Base-by-base conservation (phyloP, 2,329 filamentous ascomycete species). In the Corynespora cassiicola region DNA sequence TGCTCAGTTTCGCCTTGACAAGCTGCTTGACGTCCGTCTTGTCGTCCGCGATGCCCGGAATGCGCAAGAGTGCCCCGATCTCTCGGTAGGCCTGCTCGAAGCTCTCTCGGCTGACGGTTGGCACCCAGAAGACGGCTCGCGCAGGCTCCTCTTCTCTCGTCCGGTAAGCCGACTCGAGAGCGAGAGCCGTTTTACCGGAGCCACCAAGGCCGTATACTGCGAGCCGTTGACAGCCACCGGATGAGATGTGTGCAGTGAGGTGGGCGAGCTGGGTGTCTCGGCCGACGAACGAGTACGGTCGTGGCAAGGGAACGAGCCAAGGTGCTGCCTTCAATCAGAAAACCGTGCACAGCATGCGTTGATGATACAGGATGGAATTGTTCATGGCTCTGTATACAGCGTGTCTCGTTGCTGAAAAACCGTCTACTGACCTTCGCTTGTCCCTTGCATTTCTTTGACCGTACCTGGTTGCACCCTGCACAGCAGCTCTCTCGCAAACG, bases 121-220 rank as follows among this genome's bases (percentile, higher is more conserved):
- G 61, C 5, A 75, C 54, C 72, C 70, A 76, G 35, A 76, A 65
- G 29, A 76, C 46, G 1, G 65, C 69, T 29, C 54, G 69, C 2
- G 66, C 58, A 1, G 58, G 53, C 14, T 54, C 21, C 26, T 60
- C 52, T 3, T 66, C 38, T 33, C 61, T 66, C 0, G 54, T 54
- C 51, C 60, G 66, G 50, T 72, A 63, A 5, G 65, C 69, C 8
- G 73, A 44, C 33, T 69, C 57, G 1, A 74, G 40, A 5, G 58
- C 69, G 4, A 75, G 42, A 26, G 69, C 63, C 2, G 71, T 71
- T 44, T 75, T 75, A 6, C 72, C 71, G 2, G 69, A 50, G 7
- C 73, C 71, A n/a, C 71, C 69, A 4, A 73, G 57, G 0, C 70
- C 69, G 23, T 50, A 39, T 3, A 73, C 26, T 3, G 67, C 61